Conservation (phyloP, 2,329 filamentous ascomycete species). For the Diatrype stigma region DNA sequence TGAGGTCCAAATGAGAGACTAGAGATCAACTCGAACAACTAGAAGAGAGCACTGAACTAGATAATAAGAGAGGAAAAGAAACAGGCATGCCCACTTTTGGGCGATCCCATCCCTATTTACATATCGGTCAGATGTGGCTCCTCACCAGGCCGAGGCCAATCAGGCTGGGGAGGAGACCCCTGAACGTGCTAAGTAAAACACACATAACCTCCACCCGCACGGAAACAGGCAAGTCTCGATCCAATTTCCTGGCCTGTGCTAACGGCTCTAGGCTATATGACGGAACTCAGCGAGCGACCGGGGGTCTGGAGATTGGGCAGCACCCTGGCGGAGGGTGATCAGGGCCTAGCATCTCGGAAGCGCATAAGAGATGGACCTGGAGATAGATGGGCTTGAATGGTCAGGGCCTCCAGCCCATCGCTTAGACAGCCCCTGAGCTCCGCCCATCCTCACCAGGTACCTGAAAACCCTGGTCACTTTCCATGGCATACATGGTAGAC, state of each 20-base stretch:
- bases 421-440: slow-evolving; percentile 21
- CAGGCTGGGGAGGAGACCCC: slow-evolving; percentile 5
- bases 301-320: neutral
- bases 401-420: neutral
- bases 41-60: slow-evolving; percentile 24
- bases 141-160: neutral
- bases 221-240: slow-evolving; percentile 9
- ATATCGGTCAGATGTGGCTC: slow-evolving; percentile 2
- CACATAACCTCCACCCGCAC: slow-evolving; percentile 7
- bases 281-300: neutral
- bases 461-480: neutral
- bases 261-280: slow-evolving; percentile 14
- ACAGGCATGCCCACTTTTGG: slow-evolving; percentile 14
- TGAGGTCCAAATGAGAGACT: slow-evolving; percentile 29
- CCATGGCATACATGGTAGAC: slow-evolving; percentile 16
- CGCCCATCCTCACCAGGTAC: neutral
- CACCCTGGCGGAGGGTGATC: neutral
- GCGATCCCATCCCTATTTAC: slow-evolving; percentile 21
- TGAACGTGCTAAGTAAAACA: slow-evolving; percentile 6
- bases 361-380: too few relatives aligned
- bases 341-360: too few relatives aligned
- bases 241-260: slow-evolving; percentile 14
- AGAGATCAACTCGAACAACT: slow-evolving; percentile 26
- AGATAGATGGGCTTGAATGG: too few relatives aligned
- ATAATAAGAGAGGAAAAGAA: slow-evolving; percentile 14